Base-by-base conservation (phyloP, 2,329 filamentous ascomycete genomes). In the Sporothrix luriei region DNA sequence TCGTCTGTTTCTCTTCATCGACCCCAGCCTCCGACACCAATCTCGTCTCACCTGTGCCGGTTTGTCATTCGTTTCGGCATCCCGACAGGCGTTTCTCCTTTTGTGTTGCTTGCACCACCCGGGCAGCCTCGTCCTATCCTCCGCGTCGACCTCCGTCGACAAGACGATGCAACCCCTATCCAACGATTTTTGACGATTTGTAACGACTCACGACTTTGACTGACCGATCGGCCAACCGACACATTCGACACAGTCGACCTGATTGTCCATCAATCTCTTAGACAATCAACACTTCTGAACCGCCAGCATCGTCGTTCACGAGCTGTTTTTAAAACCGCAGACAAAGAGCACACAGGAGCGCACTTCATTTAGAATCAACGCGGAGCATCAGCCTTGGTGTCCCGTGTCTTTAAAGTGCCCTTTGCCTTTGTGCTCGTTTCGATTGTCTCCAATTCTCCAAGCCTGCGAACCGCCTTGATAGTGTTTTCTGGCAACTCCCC, bases 21-120 rank as follows among this genome's bases (percentile, higher is more conserved):
- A 26, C 49, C 49, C 49, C 49, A 52, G 26, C 49, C 49, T 21
- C 49, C 49, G 21, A 21, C 49, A 52, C 49, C 49, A 52, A 3
- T 21, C 26, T 26, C 49, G 49, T 52, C 49, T 52, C 49, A 52
- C 21, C 49, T 24, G 9, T 11, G 49, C 21, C 9, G 24, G 33
- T 54, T 57, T 57, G 52, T 57, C 54, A 59, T 40, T 29, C 54
- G 54, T 38, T 59, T 59, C 54, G 54, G 29, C 54, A n/a, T 33
- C 14, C 54, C 29, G 54, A 40, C 24, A 57, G 24, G 49, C 19
- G 7, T 29, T 48, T 48, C 16, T 26, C 61, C 9, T n/a, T n/a
- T 43, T 49, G 19, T 33, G 33, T 51, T 48, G 43, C 43, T 48
- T 16, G 14, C 43, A 16, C 43, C 19, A 11, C 19, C 4, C 49